These are phyloP conservation scores for Ambrosia trifida DNA, from an alignment of 129 eudicot genomes.

Conservation along the genomic window DNA sequence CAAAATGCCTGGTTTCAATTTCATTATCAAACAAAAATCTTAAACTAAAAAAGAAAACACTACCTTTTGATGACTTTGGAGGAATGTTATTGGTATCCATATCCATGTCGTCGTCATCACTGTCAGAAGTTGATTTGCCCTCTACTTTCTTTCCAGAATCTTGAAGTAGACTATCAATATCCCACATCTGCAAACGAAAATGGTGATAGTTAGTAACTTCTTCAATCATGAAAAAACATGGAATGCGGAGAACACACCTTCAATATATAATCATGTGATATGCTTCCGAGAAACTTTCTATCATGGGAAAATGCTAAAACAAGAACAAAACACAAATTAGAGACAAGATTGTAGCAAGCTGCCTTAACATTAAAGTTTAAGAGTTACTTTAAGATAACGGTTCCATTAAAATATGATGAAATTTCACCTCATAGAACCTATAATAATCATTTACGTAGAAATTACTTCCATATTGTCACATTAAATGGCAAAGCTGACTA, in stretches of 20 bases:
- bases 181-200: conserved; percentile 65
- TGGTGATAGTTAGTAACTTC: not conserved
- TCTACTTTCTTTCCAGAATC: conserved; percentile 45
- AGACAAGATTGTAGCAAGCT: not conserved
- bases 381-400: not conserved
- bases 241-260: conserved; percentile 49
- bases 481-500: not conserved
- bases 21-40: not conserved
- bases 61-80: conserved; percentile 75
- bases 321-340: conserved; percentile 14
- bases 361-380: not conserved
- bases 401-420: not conserved
- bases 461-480: not conserved
- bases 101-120: conserved; percentile 74
- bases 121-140: conserved; percentile 47
- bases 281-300: conserved; percentile 91
- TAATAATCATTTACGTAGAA: not conserved
- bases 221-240: not conserved
- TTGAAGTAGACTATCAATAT: conserved; percentile 77
- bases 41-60: not conserved
- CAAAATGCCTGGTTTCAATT: not conserved
- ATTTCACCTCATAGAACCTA: not conserved
- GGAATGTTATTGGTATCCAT: conserved; percentile 46
- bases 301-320: conserved; percentile 89
- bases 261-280: conserved; percentile 77